Conservation (phyloP, 305 asterid species). For the Fraxinus sp. region DNA sequence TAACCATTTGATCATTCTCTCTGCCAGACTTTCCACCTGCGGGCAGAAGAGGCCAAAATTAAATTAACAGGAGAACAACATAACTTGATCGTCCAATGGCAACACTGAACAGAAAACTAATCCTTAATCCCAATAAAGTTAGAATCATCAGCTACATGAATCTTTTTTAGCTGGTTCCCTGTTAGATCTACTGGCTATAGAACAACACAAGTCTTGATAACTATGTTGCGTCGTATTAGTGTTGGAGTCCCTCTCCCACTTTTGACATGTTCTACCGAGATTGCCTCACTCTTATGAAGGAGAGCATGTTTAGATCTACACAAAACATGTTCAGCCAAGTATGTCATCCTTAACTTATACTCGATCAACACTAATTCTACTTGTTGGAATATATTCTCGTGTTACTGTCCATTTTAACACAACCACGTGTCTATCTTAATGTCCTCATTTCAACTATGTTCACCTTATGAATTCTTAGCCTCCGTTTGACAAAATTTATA, state of each 20-base stretch:
- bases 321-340: not conserved
- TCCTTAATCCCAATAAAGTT: not conserved
- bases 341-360: not conserved
- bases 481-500: not conserved
- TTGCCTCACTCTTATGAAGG: not conserved
- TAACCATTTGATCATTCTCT: slow-evolving; percentile 84
- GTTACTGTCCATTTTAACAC: not conserved
- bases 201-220: not conserved
- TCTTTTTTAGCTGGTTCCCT: not conserved
- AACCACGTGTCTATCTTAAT: not conserved
- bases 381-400: not conserved
- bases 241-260: not conserved
- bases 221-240: not conserved
- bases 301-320: not conserved
- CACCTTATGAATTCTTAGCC: not conserved
- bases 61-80: not conserved
- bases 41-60: slow-evolving; percentile 8
- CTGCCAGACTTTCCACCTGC: slow-evolving; percentile 70
- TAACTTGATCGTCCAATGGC: not conserved
- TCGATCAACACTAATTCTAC: not conserved
- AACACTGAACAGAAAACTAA: not conserved
- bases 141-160: not conserved
- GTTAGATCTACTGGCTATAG: not conserved
- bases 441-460: not conserved
- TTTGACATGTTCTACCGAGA: not conserved